Base-by-base conservation (phyloP, 1,284 basidiomycete species). In the Tilletiaria anomala region DNA sequence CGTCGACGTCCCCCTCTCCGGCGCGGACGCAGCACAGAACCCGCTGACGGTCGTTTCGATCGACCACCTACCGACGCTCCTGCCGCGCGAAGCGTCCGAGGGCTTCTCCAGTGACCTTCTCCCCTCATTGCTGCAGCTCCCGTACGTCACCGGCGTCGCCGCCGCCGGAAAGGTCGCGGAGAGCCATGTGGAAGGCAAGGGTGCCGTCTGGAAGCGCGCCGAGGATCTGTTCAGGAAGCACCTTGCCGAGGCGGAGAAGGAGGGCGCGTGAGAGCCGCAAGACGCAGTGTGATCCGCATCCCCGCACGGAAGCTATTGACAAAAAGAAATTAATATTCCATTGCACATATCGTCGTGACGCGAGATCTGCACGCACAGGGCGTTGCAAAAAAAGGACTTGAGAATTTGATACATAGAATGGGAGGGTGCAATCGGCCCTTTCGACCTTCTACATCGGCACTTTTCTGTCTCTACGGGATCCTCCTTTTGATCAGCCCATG, bases 51-150 rank as follows among this genome's bases (percentile, higher is more conserved):
- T 96, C 51, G 80, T 96, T 56, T 93, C 91, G 21, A 99, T 99
- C 53, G 93, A 97, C 71, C 93, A 97, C 68, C 74, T 97, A 47
- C 93, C 93, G 16, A 96, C 93, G 29, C 72, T 99, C 53, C 76
- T 96, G 29, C 93, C 93, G 20, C 76, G 93, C 39, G 93, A 99
- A 70, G 82, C 89, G 4, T 91, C 86, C 1, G 91, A 99, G 70
- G 88, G 91, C 61, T 99, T 97, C 72, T 88, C 85, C 60, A 65
- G 71, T 15, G 88, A 94, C 70, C 74, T 97, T 23, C 72, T 97
- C 26, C 88, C 89, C 6, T 85, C 86, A 18, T 45, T 66, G 23
- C 43, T 61, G 24, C 61, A 66, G 53, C 45, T 66, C 35, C 51
- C 49, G 4, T 26, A 50, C 20, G 56, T 62, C 22, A 50, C 56